A percentile compares a stretch with the other conserved stretches of the same genome.
Conservation (phyloP, 2,329 filamentous ascomycete species). For the Tolypocladium endophyticum region DNA sequence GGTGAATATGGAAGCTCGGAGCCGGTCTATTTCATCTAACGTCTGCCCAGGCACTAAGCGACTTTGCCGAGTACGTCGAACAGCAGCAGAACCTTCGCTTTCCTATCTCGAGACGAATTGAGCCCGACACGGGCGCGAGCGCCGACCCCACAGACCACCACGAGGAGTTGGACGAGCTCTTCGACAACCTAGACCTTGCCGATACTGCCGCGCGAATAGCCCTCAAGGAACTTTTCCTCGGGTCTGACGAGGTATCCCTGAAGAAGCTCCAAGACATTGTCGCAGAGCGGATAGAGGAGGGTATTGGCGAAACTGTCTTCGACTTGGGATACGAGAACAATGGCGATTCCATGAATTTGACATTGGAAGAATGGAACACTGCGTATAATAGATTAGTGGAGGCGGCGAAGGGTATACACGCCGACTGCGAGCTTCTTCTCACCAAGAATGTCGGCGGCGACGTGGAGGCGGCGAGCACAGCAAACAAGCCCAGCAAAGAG, state of each 20-base stretch:
- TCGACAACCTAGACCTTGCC: constrained; percentile 74
- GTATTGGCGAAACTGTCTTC: constrained; percentile 81
- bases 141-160: constrained; percentile 39
- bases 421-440: constrained; percentile 72
- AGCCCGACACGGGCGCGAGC: constrained; percentile 16
- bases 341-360: constrained; percentile 73
- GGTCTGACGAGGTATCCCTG: constrained; percentile 47
- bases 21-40: constrained; percentile 2
- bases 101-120: constrained; percentile 25
- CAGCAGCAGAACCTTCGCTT: constrained; percentile 74
- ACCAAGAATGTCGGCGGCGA: constrained; percentile 83
- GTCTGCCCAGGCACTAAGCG: constrained; percentile 57
- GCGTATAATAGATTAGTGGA: constrained; percentile 56
- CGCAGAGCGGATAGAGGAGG: constrained; percentile 63
- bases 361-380: constrained; percentile 61
- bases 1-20: constrained; percentile 9
- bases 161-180: constrained; percentile 83
- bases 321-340: constrained; percentile 88
- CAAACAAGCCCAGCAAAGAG: constrained; percentile 48
- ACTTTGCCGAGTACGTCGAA: constrained; percentile 96
- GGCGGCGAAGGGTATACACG: constrained; percentile 54
- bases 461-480: constrained; percentile 54
- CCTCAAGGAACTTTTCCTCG: constrained; percentile 68
- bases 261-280: constrained; percentile 56
- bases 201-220: constrained; percentile 59